Evolutionary conservation across 2,329 filamentous ascomycete species (phyloP), one percentile per base, ranked within the genome.

Genomic region (Diaporthe eres): DNA sequence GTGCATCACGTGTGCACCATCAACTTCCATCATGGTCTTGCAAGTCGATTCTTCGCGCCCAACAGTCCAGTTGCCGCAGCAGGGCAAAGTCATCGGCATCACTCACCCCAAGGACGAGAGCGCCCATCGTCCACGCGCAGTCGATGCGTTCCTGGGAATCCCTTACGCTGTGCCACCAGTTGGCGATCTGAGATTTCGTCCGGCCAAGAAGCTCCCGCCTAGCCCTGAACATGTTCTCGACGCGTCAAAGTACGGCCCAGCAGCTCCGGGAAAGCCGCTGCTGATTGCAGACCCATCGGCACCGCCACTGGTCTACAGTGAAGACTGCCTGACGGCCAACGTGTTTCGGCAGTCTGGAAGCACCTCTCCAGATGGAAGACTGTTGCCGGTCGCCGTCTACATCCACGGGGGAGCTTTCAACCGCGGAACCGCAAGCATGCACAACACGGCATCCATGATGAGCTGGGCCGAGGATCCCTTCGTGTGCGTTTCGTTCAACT

Each of bases 361-460:
- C 7, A 42, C 51, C n/a, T 44, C 39, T 28, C 22, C 28, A 0
- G 55, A 57, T 22, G 65, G 51, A 4, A 72, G 74, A 17, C 55
- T 76, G 31, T 34, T 85, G 7, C 84, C 84, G 0, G 84, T 85
- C 4, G 76, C 82, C 28, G 78, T 89, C 4, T 87, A 87, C 76
- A 79, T 89, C 34, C 86, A 88, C 77, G 87, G 87, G 22, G 87
- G 87, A 9, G 84, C 85, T 15, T 89, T 88, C 80, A 81, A 88
- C 82, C 83, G 85, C 78, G 78, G 84, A 72, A 77, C 80, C 78
- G 81, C 84, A 74, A 77, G 84, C 72, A 82, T 82, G 84, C 85
- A 90, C 77, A 85, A 90, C 74, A 87, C 88, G 1, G 85, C 86
- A 0, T 86, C 87, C 0, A 87, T 91, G 85, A 84, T 90, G 19